Evolutionary conservation across 1,284 basidiomycete genomes (phyloP).

Genomic region (Cutaneotrichosporon sp.): DNA sequence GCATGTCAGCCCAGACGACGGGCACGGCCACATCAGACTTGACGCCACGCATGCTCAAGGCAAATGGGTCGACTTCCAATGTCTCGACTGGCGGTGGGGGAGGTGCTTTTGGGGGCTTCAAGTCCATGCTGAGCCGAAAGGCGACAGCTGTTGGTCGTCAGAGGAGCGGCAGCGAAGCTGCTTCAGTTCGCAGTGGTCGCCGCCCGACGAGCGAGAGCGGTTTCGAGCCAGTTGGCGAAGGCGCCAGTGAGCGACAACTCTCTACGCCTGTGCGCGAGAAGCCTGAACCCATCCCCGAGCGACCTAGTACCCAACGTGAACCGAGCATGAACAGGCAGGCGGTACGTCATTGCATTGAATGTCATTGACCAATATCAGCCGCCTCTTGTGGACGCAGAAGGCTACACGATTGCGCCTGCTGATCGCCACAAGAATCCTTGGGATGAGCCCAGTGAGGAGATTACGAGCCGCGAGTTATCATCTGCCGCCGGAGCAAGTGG

Average conservation of each 20-base stretch:
- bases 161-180: constrained; percentile 25
- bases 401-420: constrained; percentile 53
- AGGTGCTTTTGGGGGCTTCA: constrained; percentile 42
- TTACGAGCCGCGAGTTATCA: neutral
- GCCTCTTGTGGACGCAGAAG: constrained; percentile 51
- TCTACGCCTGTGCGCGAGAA: neutral
- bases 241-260: neutral
- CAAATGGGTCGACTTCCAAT: constrained; percentile 32
- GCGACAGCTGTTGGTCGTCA: constrained; percentile 29
- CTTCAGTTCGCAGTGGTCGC: constrained; percentile 23
- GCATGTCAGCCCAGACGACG: constrained; percentile 6
- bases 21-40: constrained; percentile 24
- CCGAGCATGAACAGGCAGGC: neutral
- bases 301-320: neutral
- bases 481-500: neutral
- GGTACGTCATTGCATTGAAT: neutral
- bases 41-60: constrained; percentile 19
- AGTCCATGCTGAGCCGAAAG: constrained; percentile 47
- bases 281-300: neutral
- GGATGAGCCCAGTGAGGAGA: constrained; percentile 44
- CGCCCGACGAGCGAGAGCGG: constrained; percentile 1
- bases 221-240: neutral
- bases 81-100: constrained; percentile 1
- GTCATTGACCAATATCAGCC: constrained; percentile 11
- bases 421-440: constrained; percentile 51